Evolutionary conservation across 2,329 filamentous ascomycete species (phyloP).

Genomic region (Didymella segeticola): DNA sequence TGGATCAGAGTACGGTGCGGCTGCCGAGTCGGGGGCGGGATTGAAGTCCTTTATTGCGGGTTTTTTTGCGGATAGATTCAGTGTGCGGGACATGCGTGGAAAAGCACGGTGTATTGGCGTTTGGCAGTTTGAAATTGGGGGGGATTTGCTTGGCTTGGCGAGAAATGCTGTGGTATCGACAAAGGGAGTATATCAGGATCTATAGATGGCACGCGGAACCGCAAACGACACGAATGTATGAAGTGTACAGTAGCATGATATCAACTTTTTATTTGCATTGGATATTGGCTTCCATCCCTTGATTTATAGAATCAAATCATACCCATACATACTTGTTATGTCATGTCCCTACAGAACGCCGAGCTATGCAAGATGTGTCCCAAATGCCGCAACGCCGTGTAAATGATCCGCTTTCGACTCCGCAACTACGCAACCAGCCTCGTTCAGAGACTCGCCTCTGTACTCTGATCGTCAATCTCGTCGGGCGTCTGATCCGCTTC

Average conservation of each 20-base stretch:
- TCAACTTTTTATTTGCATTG: constrained; percentile 1
- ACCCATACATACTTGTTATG: too few relatives aligned
- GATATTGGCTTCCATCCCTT: background rate
- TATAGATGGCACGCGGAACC: too few relatives aligned
- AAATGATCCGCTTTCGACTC: too few relatives aligned
- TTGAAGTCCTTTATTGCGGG: too few relatives aligned
- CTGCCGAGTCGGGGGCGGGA: constrained; percentile 9
- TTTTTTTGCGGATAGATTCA: too few relatives aligned
- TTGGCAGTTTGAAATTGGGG: background rate
- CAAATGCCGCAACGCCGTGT: background rate
- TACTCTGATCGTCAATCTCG: constrained; percentile 22
- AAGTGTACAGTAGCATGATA: background rate
- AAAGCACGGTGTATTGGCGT: background rate
- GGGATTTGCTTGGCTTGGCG: background rate
- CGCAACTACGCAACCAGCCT: background rate
- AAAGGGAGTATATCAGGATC: background rate
- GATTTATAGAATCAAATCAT: too few relatives aligned
- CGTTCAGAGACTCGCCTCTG: constrained; percentile 16
- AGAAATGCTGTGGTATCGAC: background rate
- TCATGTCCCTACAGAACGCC: constrained; percentile 7
- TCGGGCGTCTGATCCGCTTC: constrained; percentile 1
- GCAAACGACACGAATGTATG: background rate
- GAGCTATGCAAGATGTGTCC: constrained; percentile 10
- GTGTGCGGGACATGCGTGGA: too few relatives aligned
- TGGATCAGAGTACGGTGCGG: constrained; percentile 20